These are phyloP conservation scores for Pestalotiopsis sp. DNA, from an alignment of 2,329 filamentous ascomycete genomes.

Conservation along the genomic window DNA sequence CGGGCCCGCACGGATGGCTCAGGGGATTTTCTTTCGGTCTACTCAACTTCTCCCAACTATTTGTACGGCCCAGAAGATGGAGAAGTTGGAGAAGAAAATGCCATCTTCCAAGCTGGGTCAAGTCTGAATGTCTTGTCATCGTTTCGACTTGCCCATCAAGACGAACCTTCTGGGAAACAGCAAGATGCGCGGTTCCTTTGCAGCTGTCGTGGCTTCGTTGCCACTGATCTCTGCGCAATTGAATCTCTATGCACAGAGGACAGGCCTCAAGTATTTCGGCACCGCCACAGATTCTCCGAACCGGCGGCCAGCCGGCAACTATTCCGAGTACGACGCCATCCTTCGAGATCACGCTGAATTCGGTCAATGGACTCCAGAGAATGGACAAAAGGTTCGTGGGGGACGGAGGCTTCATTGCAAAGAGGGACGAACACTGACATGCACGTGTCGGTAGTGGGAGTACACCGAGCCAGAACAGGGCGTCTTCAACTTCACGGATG, in stretches of 20 bases:
- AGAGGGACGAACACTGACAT: slow-evolving; percentile 6
- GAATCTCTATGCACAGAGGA: slow-evolving; percentile 51
- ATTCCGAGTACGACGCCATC: slow-evolving; percentile 57
- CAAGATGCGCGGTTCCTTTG: slow-evolving; percentile 26
- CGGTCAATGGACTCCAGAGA: slow-evolving; percentile 63
- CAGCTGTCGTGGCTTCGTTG: slow-evolving; percentile 29
- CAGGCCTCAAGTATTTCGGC: slow-evolving; percentile 63
- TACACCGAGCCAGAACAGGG: slow-evolving; percentile 60
- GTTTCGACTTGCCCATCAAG: neutral
- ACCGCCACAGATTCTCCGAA: slow-evolving; percentile 59
- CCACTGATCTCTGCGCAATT: slow-evolving; percentile 41
- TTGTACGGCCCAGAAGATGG: too few species aligned
- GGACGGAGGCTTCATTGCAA: neutral
- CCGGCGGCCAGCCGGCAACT: slow-evolving; percentile 49
- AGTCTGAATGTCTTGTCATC: neutral
- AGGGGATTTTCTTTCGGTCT: too few species aligned
- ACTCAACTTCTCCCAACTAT: too few species aligned
- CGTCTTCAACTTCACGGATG: slow-evolving; percentile 63
- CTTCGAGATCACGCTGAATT: slow-evolving; percentile 59
- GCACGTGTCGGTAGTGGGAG: slow-evolving; percentile 47
- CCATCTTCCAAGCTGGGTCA: neutral
- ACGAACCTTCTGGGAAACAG: neutral
- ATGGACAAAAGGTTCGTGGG: slow-evolving; percentile 51
- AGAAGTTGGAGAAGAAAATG: too few species aligned
- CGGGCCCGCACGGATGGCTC: too few species aligned